These are phyloP conservation scores for Cylindrotheca fusiformis DNA, from an alignment of 108 stramenopile species.

Conservation along the genomic window DNA sequence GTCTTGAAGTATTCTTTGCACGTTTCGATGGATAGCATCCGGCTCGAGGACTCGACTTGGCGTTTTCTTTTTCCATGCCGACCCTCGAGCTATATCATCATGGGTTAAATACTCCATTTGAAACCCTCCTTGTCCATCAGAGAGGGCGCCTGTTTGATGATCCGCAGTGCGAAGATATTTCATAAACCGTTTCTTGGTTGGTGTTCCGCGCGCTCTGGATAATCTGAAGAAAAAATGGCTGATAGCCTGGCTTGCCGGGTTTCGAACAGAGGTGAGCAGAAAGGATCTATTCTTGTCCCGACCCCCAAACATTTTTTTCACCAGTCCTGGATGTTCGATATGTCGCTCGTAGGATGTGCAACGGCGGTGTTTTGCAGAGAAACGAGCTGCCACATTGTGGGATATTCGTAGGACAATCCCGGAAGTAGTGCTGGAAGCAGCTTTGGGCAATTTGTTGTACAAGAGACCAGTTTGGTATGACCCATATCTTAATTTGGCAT, in stretches of 20 bases:
- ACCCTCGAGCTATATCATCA: neutral
- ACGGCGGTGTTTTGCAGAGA: neutral
- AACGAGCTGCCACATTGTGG: neutral
- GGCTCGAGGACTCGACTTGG: neutral
- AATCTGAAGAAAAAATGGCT: conserved; percentile 34
- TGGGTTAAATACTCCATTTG: neutral
- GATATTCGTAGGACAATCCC: conserved; percentile 32
- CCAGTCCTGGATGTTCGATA: too few species aligned
- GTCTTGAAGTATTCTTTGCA: conserved; percentile 10
- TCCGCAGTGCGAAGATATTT: too few species aligned
- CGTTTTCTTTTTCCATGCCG: neutral
- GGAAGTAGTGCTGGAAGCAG: conserved; percentile 31
- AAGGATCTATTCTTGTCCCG: too few species aligned
- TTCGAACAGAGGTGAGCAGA: conserved; percentile 33
- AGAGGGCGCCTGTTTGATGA: neutral
- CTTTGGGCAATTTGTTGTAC: conserved; percentile 34
- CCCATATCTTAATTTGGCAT: neutral
- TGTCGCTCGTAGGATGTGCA: too few species aligned
- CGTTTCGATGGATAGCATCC: neutral
- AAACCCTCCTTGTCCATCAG: neutral
- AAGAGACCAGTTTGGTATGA: conserved; percentile 15
- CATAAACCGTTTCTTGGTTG: too few species aligned
- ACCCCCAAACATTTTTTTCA: too few species aligned
- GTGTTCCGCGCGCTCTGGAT: too few species aligned
- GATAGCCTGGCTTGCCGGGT: conserved; percentile 38